phyloP scores from a whole-genome alignment of 176 grass and related monocot species.

The Pontederia crassipes region DNA sequence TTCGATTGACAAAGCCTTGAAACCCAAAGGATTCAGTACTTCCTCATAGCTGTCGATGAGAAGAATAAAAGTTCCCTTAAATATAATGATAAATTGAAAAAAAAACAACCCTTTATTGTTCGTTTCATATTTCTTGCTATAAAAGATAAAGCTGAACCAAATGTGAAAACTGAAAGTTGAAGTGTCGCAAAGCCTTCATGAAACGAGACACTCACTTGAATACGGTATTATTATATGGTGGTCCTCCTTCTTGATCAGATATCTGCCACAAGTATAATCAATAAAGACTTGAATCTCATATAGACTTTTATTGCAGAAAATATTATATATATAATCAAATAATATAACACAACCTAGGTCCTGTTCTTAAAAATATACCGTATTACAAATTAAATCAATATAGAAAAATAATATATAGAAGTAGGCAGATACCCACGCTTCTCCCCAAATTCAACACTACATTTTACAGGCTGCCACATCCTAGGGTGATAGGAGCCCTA shows the following conservation, averaged over 20 bases:
- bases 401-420: too few relatives aligned
- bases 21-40: conserved; percentile 35
- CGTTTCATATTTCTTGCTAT: neutral
- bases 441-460: too few relatives aligned
- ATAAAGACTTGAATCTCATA: too few relatives aligned
- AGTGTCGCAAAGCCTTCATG: neutral
- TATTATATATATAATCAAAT: too few relatives aligned
- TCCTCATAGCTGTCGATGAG: conserved; percentile 26
- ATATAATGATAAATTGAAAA: neutral
- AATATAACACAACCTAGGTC: too few relatives aligned
- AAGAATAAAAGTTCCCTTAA: neutral
- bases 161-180: neutral
- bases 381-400: too few relatives aligned
- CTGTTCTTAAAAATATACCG: too few relatives aligned
- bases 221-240: conserved; percentile 38
- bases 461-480: too few relatives aligned
- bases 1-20: conserved; percentile 17
- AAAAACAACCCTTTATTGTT: neutral
- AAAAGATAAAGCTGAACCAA: neutral
- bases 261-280: neutral
- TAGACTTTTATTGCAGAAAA: too few relatives aligned
- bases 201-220: conserved; percentile 20
- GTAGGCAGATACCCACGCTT: too few relatives aligned
- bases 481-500: too few relatives aligned
- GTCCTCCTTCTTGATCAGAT: conserved; percentile 28